Percentiles rank a stretch among this genome's conserved stretches.
These are phyloP conservation scores for Mycena galericulata DNA, from an alignment of 768 basidiomycete genomes.

Conservation along the genomic window DNA sequence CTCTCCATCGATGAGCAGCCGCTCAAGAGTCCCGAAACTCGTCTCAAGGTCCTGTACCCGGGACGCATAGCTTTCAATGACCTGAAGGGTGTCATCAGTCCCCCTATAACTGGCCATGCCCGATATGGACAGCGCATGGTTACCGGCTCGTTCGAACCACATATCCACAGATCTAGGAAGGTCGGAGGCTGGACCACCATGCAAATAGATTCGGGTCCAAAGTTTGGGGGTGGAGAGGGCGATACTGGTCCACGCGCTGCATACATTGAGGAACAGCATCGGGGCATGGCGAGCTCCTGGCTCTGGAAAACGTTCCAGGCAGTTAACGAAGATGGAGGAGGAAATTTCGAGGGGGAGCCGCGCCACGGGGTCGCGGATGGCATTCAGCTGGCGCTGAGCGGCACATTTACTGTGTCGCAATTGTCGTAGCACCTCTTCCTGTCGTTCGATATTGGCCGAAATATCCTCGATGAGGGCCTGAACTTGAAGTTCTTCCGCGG, in stretches of 20 bases:
- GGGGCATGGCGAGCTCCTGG: not conserved
- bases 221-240: not conserved
- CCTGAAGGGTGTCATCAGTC: too few species aligned
- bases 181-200: not conserved
- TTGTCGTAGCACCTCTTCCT: slow-evolving; percentile 5
- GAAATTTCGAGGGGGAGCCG: slow-evolving; percentile 18
- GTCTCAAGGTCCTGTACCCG: not conserved
- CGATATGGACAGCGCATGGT: not conserved
- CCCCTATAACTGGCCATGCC: not conserved
- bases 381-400: slow-evolving; percentile 1
- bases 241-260: not conserved
- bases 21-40: too few species aligned
- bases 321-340: slow-evolving; percentile 4
- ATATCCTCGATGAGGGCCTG: not conserved
- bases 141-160: not conserved
- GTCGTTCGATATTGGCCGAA: slow-evolving; percentile 1
- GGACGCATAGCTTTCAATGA: not conserved
- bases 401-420: not conserved
- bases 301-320: not conserved
- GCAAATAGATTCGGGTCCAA: not conserved
- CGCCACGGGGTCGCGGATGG: slow-evolving; percentile 6
- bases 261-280: slow-evolving; percentile 1
- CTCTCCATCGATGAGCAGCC: not conserved
- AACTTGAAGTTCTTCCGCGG: not conserved
- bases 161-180: not conserved